Conservation (phyloP, 306 rosid genomes). For the Arachis stenosperma region DNA sequence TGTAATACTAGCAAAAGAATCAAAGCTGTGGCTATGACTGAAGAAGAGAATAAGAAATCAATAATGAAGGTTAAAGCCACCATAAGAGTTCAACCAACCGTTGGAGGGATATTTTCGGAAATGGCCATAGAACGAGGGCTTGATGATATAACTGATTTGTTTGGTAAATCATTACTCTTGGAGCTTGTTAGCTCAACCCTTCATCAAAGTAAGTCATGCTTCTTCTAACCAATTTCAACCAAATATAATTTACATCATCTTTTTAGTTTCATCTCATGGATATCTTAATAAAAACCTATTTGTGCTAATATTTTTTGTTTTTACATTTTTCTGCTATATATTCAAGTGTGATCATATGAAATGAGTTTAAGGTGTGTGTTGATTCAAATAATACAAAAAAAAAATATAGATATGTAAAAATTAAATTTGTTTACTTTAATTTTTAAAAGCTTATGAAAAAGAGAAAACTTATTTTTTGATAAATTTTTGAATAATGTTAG, state of each 20-base stretch:
- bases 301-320: no score
- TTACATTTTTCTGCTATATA: no score
- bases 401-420: no score
- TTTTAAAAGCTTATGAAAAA: no score
- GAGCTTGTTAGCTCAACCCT: conserved; percentile 61
- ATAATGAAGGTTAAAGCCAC: conserved; percentile 43
- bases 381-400: no score
- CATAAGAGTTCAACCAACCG: conserved; percentile 46
- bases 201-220: conserved; percentile 55
- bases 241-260: not conserved
- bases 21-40: conserved; percentile 36
- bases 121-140: conserved; percentile 44
- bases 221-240: not conserved
- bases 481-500: no score
- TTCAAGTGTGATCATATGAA: no score
- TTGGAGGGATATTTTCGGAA: conserved; percentile 49
- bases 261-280: no score
- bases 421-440: no score
- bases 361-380: no score
- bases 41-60: not conserved
- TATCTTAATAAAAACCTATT: no score
- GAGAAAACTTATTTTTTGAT: no score
- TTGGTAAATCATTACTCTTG: conserved; percentile 57
- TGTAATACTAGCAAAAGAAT: conserved; percentile 4
- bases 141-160: conserved; percentile 55